phyloP scores from a whole-genome alignment of 1,284 basidiomycete species.

The Tylopilus sp. region DNA sequence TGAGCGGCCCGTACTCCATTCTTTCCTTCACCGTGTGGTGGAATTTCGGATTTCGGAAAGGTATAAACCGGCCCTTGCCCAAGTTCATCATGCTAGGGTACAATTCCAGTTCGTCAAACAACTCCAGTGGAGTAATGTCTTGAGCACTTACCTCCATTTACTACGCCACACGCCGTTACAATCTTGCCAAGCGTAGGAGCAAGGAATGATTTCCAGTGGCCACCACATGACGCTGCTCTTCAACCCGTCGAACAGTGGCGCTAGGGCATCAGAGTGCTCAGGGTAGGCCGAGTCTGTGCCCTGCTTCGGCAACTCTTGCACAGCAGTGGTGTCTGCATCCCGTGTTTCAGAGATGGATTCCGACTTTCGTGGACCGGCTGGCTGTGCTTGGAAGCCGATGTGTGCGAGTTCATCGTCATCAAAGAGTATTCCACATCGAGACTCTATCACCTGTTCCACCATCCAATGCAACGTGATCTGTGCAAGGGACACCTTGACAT shows the following conservation, averaged over 20 bases:
- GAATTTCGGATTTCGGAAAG: slow-evolving; percentile 35
- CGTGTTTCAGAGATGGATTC: too few species aligned
- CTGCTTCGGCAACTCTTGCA: slow-evolving; percentile 3
- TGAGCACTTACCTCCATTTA: slow-evolving; percentile 36
- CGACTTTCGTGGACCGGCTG: too few species aligned
- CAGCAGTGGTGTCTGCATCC: not conserved
- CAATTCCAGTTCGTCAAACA: slow-evolving; percentile 13
- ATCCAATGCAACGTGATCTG: slow-evolving; percentile 77
- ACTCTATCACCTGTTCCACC: slow-evolving; percentile 59
- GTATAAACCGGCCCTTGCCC: slow-evolving; percentile 41
- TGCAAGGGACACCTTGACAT: slow-evolving; percentile 52
- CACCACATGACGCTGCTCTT: slow-evolving; percentile 35
- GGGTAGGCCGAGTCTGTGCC: too few species aligned
- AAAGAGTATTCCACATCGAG: slow-evolving; percentile 61
- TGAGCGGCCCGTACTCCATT: slow-evolving; percentile 33
- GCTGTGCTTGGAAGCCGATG: slow-evolving; percentile 44
- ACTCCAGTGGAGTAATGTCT: not conserved
- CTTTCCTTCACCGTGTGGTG: slow-evolving; percentile 44
- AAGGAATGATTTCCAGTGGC: slow-evolving; percentile 42
- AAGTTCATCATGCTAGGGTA: slow-evolving; percentile 37
- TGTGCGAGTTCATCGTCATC: slow-evolving; percentile 50
- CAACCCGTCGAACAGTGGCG: slow-evolving; percentile 39
- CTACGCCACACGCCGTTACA: slow-evolving; percentile 34
- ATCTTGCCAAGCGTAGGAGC: slow-evolving; percentile 40
- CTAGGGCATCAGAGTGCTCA: slow-evolving; percentile 37